Evolutionary conservation across 1,284 basidiomycete species (phyloP), one percentile per base, ranked within the genome.

Genomic region (Puccinia novopanici): DNA sequence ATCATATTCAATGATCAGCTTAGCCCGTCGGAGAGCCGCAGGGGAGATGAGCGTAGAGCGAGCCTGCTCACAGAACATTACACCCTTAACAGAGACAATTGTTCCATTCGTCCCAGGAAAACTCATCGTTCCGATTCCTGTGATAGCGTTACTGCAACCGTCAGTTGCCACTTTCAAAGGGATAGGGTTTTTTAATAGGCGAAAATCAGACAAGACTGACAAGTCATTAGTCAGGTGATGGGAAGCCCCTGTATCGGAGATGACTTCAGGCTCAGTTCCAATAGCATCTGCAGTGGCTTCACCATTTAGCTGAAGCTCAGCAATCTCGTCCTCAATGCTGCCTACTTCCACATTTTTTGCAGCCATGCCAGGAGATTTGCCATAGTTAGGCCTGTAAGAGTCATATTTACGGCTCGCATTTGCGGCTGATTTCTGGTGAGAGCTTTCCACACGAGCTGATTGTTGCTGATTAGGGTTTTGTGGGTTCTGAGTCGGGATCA

Each of bases 81-180:
- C 50, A 15, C 50, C 50, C 19, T 19, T 52, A 52, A 52, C 17
- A 13, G 12, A 52, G 50, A 52, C 40, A 12, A 24, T 73, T n/a
- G 19, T 73, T 45, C n/a, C 48, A 57, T 73, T 57, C 30, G 3
- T 27, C 30, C 71, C 71, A 55, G 27, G 50, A 59, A 73, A 73
- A 73, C 55, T 57, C 5, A 73, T 52, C 13, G 12, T n/a, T n/a
- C n/a, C n/a, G n/a, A n/a, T n/a, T n/a, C n/a, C n/a, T n/a, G n/a
- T n/a, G n/a, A n/a, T n/a, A n/a, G 24, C 40, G 12, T 73, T 13
- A 73, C 12, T 40, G 34, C 45, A 73, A 52, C 50, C 50, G 17
- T 52, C 50, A 52, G 50, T 52, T 52, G 50, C 50, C 9, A 73
- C 71, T 57, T 40, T 57, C 4, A 73, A 24, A 40, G 71, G 50